Evolutionary conservation across 2,329 filamentous ascomycete genomes (phyloP).

Genomic region (Colletotrichum sp.): DNA sequence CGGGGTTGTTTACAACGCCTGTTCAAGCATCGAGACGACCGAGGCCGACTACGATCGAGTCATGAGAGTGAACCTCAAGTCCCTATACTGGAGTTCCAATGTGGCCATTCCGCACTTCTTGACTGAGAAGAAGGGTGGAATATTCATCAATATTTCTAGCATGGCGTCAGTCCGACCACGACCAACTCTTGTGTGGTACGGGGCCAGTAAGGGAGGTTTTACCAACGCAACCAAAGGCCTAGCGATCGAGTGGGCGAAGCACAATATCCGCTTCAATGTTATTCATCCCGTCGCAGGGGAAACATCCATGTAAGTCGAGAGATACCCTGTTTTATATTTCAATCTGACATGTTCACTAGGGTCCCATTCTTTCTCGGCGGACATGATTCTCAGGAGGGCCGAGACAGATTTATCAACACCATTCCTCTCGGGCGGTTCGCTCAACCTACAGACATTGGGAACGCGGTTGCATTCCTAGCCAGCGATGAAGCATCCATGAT

Average conservation of each 20-base stretch:
- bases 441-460: not conserved
- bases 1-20: not conserved
- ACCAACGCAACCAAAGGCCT: not conserved
- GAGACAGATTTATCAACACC: not conserved
- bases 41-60: not conserved
- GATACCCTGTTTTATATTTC: fast-evolving
- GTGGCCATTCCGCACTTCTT: not conserved
- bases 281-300: not conserved
- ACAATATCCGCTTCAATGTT: not conserved
- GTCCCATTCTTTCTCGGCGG: not conserved
- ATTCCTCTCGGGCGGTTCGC: not conserved
- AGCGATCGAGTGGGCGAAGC: not conserved
- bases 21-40: not conserved
- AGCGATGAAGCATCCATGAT: not conserved
- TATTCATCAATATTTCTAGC: not conserved
- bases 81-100: not conserved
- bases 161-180: not conserved
- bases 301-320: not conserved
- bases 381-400: not conserved
- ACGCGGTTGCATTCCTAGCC: not conserved
- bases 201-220: not conserved
- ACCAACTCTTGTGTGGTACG: not conserved
- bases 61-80: not conserved
- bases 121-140: not conserved
- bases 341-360: not conserved